Base-by-base conservation (phyloP, 495 filamentous ascomycete genomes). In the Hyaloscypha hepaticicola region DNA sequence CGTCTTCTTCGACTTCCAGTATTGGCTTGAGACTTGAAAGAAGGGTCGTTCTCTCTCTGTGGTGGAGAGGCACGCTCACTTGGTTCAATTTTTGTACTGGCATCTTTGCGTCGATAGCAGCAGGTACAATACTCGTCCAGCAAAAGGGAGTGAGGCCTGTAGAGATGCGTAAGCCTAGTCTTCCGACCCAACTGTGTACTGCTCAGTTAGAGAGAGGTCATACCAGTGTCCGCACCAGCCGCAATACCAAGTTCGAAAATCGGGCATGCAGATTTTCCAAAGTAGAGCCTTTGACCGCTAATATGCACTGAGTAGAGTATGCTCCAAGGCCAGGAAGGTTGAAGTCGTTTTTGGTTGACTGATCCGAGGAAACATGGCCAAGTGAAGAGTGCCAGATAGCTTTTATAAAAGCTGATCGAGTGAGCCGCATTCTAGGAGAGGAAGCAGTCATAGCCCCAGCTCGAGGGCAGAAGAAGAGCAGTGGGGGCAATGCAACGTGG, bases 41-140 rank as follows among this genome's bases (percentile, higher is more conserved):
- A 24, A 45, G 56, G n/a, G 21, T 21, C 19, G 5, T 0, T 7
- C 50, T 24, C 16, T 22, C 5, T n/a, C 19, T 6, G 56, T 12
- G 28, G 22, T 31, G 56, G 24, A 19, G 19, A 8, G 24, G 4
- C 5, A 6, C 27, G 6, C 24, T 31, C 31, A 45, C 19, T 11
- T 38, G 56, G 25, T 26, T 61, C 59, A 26, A 61, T 6, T 7
- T 11, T 61, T 51, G 59, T 48, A 21, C 16, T 29, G 16, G 22
- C 29, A 53, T 61, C 45, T 52, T 45, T 21, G 7, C 22, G 16
- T 22, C 59, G 59, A 33, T 61, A 24, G 31, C 59, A 61, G 12
- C 25, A 21, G 14, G 25, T 61, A 25, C 59, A 61, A 21, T 51
- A 61, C 31, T 61, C 59, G 22, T 61, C 59, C 45, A 61, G 24